These are phyloP conservation scores for Fistulifera pelliculosa DNA, from an alignment of 108 stramenopile genomes.

Conservation along the genomic window DNA sequence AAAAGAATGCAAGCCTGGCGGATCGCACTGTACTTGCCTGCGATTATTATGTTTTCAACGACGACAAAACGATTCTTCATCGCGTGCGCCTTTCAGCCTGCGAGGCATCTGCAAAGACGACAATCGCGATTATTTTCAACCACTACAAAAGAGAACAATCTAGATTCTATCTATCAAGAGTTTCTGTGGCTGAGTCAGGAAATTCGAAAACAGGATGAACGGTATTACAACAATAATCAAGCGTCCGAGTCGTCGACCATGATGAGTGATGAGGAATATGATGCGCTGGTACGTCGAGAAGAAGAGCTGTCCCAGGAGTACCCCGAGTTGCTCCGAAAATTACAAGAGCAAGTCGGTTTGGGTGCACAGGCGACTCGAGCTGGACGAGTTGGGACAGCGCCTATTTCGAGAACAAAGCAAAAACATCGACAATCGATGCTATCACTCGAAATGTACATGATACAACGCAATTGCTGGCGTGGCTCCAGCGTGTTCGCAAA, in stretches of 20 bases:
- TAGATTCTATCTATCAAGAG: slow-evolving; percentile 33
- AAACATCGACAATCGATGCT: slow-evolving; percentile 58
- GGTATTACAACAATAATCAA: slow-evolving; percentile 28
- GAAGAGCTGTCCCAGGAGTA: slow-evolving; percentile 39
- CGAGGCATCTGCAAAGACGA: too few species aligned
- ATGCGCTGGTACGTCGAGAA: slow-evolving; percentile 75
- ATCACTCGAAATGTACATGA: slow-evolving; percentile 74
- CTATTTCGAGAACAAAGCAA: slow-evolving; percentile 30
- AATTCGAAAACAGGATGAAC: slow-evolving; percentile 42
- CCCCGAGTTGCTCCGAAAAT: slow-evolving; percentile 42
- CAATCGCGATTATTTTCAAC: background rate
- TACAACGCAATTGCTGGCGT: slow-evolving; percentile 37
- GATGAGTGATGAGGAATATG: slow-evolving; percentile 62
- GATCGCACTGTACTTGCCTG: too few species aligned
- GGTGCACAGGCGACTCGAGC: slow-evolving; percentile 55
- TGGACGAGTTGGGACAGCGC: slow-evolving; percentile 58
- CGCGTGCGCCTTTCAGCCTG: too few species aligned
- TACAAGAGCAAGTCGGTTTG: slow-evolving; percentile 50
- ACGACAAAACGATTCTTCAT: too few species aligned
- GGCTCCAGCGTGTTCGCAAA: slow-evolving; percentile 57
- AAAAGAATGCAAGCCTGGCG: too few species aligned
- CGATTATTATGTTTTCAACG: too few species aligned
- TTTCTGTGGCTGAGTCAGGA: slow-evolving; percentile 31
- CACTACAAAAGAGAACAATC: background rate
- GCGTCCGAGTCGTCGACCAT: slow-evolving; percentile 6